Percentiles rank a stretch among this genome's conserved stretches.
phyloP scores from a whole-genome alignment of 305 asterid species.

The Solanum aculeatissimum region DNA sequence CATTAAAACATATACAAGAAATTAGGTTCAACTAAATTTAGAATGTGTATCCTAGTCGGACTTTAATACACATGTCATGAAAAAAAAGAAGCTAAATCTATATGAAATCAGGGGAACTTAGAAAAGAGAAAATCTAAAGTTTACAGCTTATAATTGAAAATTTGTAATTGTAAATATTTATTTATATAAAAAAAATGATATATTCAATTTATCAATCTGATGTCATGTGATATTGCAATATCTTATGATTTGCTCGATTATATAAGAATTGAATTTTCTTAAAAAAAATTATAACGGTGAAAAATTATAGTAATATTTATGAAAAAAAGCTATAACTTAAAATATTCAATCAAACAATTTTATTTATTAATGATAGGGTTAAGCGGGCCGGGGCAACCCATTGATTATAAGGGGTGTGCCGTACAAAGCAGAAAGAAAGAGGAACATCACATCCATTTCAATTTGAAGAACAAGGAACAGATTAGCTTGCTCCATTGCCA shows the following conservation, averaged over 20 bases:
- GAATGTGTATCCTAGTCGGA: no score
- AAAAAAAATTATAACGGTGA: no score
- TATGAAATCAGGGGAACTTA: no score
- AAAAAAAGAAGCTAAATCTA: no score
- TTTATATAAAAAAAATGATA: no score
- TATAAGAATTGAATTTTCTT: background rate
- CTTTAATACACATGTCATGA: no score
- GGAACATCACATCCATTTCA: background rate
- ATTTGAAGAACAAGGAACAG: background rate
- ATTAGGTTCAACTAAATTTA: background rate
- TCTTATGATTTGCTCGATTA: background rate
- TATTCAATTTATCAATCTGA: background rate
- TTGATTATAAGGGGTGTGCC: background rate
- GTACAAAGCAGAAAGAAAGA: background rate
- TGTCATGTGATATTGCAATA: background rate
- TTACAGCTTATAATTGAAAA: no score
- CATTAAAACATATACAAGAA: background rate
- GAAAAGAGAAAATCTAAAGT: background rate
- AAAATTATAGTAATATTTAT: no score
- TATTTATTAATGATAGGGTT: background rate
- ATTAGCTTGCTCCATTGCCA: background rate
- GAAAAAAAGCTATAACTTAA: no score
- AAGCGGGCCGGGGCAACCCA: background rate
- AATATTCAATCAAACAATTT: no score
- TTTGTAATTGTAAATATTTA: no score